phyloP scores from a whole-genome alignment of 257 asterid genomes.

The Paraleonurus japonicus region DNA sequence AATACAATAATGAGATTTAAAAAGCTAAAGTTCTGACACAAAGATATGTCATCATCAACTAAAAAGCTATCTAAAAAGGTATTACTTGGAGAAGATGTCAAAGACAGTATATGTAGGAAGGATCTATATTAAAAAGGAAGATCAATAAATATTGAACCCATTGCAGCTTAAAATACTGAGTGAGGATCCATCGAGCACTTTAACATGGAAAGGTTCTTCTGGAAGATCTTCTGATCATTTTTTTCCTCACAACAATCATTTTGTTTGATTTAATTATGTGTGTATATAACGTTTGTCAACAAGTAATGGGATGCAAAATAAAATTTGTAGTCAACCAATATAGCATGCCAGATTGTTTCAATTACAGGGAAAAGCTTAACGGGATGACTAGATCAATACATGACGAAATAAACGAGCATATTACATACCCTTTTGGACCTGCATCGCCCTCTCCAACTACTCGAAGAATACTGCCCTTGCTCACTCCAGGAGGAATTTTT shows the following conservation, averaged over 20 bases:
- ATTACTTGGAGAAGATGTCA: background rate
- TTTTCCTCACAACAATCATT: background rate
- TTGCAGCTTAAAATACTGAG: constrained; percentile 4
- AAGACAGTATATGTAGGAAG: background rate
- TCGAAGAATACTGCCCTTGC: constrained; percentile 96
- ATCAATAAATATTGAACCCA: background rate
- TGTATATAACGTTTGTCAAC: background rate
- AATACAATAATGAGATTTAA: constrained; percentile 4
- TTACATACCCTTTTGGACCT: constrained; percentile 87
- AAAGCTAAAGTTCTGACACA: background rate
- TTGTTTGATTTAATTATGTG: constrained; percentile 5
- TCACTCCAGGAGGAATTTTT: constrained; percentile 98
- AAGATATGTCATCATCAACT: constrained; percentile 7
- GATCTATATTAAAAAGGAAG: background rate
- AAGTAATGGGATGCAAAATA: background rate
- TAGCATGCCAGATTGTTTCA: constrained; percentile 18
- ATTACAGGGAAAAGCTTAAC: background rate
- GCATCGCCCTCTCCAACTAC: constrained; percentile 99
- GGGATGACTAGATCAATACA: constrained; percentile 9
- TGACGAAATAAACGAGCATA: constrained; percentile 10
- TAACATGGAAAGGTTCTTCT: constrained; percentile 1
- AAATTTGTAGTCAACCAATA: constrained; percentile 13
- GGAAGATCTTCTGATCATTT: background rate
- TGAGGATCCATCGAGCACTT: background rate
- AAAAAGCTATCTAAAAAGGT: background rate